Evolutionary conservation across 192 early-diverging fungal species (phyloP).

Genomic region (Helicostylum pulchrum): DNA sequence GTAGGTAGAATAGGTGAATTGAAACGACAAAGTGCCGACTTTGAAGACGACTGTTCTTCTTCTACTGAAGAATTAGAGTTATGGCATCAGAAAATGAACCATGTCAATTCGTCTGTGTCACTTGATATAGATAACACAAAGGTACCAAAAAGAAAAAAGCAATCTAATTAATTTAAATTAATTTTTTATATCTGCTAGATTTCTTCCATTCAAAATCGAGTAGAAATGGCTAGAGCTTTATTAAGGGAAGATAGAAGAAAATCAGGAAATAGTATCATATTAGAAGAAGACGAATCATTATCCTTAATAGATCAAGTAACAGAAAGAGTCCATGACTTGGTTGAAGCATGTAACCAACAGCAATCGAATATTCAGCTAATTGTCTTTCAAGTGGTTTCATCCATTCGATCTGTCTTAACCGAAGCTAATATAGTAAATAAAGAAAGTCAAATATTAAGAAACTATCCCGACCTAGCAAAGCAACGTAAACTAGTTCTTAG

Average conservation of each 20-base stretch:
- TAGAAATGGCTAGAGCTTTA: conserved; percentile 13
- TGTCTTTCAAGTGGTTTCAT: conserved; percentile 22
- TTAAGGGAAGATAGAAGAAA: conserved; percentile 19
- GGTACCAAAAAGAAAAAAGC: not conserved
- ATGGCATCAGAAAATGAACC: conserved; percentile 16
- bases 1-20: conserved; percentile 60
- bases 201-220: conserved; percentile 5
- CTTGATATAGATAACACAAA: not conserved
- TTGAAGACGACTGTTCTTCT: conserved; percentile 33
- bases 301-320: conserved; percentile 12
- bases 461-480: conserved; percentile 29
- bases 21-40: conserved; percentile 18
- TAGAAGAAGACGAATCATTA: too few relatives aligned
- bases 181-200: not conserved
- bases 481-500: conserved; percentile 29
- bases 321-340: conserved; percentile 3
- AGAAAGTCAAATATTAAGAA: conserved; percentile 28
- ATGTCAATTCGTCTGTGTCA: conserved; percentile 1
- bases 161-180: too few relatives aligned
- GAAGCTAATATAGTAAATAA: conserved; percentile 28
- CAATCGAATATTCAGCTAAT: conserved; percentile 11
- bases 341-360: conserved; percentile 3
- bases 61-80: conserved; percentile 8
- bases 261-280: conserved; percentile 7
- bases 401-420: conserved; percentile 19